Evolutionary conservation across 345 rosid species (phyloP).

Genomic region (Dipteronia dyeriana): DNA sequence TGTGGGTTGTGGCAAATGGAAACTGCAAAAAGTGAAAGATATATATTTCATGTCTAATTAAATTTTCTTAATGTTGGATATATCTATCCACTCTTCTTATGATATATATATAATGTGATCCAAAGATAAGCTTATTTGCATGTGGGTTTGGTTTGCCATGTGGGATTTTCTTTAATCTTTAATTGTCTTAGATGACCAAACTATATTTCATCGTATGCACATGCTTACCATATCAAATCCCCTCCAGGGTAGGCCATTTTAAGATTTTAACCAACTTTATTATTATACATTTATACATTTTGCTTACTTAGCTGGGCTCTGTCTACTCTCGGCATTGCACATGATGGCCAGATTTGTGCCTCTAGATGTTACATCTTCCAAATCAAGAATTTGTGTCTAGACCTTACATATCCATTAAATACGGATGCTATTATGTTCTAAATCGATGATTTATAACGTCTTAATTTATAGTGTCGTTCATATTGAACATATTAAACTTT

Average conservation of each 20-base stretch:
- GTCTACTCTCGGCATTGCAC: not conserved
- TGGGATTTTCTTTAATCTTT: not conserved
- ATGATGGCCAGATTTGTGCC: not conserved
- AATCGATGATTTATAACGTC: no score
- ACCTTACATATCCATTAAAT: no score
- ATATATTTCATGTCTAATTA: conserved; percentile 13
- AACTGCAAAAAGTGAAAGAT: conserved; percentile 8
- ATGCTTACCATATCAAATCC: not conserved
- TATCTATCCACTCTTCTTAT: no score
- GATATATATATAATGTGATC: conserved; percentile 6
- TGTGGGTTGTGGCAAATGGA: not conserved
- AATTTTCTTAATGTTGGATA: conserved; percentile 7
- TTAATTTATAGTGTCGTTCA: not conserved
- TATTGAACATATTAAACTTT: not conserved
- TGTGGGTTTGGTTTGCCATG: conserved; percentile 33
- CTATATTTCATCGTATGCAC: conserved; percentile 4
- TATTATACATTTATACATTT: not conserved
- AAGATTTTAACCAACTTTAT: conserved; percentile 1
- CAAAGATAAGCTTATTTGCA: conserved; percentile 28
- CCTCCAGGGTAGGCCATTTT: not conserved
- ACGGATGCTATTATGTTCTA: no score
- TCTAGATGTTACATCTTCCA: not conserved
- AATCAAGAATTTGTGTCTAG: not conserved
- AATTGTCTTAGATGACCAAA: not conserved
- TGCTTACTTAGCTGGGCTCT: not conserved